phyloP scores from a whole-genome alignment of 441 rosid genomes.

The Erodium moschatum region DNA sequence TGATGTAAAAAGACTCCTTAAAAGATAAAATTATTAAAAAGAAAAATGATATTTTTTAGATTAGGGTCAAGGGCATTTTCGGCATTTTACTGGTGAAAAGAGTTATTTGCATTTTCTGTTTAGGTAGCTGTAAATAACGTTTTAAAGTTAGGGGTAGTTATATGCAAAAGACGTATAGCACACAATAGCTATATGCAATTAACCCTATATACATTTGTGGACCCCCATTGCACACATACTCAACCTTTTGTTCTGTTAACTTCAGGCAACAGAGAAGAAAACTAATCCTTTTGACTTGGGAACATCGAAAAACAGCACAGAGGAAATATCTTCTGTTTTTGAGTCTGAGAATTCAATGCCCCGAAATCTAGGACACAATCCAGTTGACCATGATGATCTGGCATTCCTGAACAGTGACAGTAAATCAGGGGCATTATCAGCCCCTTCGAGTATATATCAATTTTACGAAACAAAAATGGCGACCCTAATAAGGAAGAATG shows the following conservation, averaged over 20 bases:
- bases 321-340: slow-evolving; percentile 36
- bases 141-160: too few species aligned
- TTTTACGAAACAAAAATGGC: slow-evolving; percentile 65
- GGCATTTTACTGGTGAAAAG: too few species aligned
- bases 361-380: slow-evolving; percentile 33
- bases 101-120: too few species aligned
- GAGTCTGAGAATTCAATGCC: slow-evolving; percentile 36
- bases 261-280: slow-evolving; percentile 46
- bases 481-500: slow-evolving; percentile 58
- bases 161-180: too few species aligned
- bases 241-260: slow-evolving; percentile 8
- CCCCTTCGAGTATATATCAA: slow-evolving; percentile 56
- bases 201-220: too few species aligned
- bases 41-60: too few species aligned
- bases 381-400: slow-evolving; percentile 34
- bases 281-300: slow-evolving; percentile 31
- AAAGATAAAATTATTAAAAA: too few species aligned
- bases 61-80: too few species aligned
- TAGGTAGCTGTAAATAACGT: too few species aligned
- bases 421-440: slow-evolving; percentile 33
- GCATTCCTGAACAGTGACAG: slow-evolving; percentile 40
- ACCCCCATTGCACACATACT: too few species aligned
- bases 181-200: too few species aligned
- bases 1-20: too few species aligned
- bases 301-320: slow-evolving; percentile 32